phyloP scores from a whole-genome alignment of 306 rosid species.

The Sesbania bispinosa region DNA sequence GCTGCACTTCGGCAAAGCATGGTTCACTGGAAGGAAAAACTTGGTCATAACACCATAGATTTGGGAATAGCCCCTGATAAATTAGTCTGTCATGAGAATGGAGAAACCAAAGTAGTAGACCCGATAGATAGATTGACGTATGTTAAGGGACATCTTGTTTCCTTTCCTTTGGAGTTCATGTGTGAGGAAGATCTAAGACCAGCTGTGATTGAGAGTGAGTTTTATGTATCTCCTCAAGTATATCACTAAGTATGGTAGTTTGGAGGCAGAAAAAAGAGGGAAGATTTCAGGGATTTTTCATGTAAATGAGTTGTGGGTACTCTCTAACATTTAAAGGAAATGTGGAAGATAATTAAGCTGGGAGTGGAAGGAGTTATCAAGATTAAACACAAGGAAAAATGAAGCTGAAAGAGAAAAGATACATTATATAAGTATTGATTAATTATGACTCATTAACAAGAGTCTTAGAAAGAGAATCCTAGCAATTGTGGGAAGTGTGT shows the following conservation, averaged over 20 bases:
- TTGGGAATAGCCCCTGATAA: conserved; percentile 76
- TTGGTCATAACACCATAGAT: conserved; percentile 74
- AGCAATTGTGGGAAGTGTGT: neutral
- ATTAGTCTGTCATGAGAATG: conserved; percentile 49
- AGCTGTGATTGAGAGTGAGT: conserved; percentile 88
- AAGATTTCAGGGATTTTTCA: neutral
- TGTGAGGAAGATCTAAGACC: conserved; percentile 92
- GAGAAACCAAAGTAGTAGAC: conserved; percentile 45
- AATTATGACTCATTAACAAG: neutral
- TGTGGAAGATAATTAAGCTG: neutral
- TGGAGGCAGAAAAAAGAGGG: neutral
- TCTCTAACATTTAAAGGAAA: neutral
- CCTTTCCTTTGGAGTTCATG: conserved; percentile 89
- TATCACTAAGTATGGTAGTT: conserved; percentile 46
- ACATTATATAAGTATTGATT: neutral
- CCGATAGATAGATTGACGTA: conserved; percentile 54
- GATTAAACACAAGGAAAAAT: conserved; percentile 13
- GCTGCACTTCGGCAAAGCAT: conserved; percentile 74
- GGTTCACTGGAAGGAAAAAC: conserved; percentile 61
- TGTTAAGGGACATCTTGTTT: conserved; percentile 85
- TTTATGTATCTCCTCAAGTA: conserved; percentile 80
- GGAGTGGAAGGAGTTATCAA: neutral
- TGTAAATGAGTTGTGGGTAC: neutral
- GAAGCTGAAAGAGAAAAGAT: neutral
- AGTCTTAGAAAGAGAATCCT: conserved; percentile 6